These are phyloP conservation scores for Groenewaldozyma salmanticensis DNA, from an alignment of 805 yeast species.

Conservation along the genomic window DNA sequence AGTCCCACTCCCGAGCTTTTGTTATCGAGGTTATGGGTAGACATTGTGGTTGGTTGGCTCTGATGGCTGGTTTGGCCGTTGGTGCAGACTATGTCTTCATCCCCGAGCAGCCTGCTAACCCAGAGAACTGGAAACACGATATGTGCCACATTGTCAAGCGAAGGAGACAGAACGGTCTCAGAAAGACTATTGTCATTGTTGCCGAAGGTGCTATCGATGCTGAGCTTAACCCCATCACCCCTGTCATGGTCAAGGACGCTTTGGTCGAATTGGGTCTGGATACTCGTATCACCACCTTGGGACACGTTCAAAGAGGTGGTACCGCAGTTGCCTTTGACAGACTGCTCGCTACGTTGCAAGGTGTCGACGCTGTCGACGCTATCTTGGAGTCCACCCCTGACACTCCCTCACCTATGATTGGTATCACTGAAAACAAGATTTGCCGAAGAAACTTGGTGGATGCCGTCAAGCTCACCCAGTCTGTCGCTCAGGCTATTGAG, in stretches of 20 bases:
- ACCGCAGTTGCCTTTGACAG: constrained; percentile 95
- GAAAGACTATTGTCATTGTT: constrained; percentile 92
- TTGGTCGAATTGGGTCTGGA: constrained; percentile 81
- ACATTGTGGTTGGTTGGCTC: constrained; percentile 97
- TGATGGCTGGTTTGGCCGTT: constrained; percentile 95
- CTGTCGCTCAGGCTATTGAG: constrained; percentile 84
- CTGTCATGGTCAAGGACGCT: constrained; percentile 72
- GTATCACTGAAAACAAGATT: constrained; percentile 77
- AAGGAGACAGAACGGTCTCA: constrained; percentile 79
- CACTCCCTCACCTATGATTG: constrained; percentile 92
- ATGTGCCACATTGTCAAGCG: constrained; percentile 64
- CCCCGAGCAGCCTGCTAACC: constrained; percentile 84
- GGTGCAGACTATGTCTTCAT: constrained; percentile 91
- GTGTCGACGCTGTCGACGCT: constrained; percentile 95
- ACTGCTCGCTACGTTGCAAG: constrained; percentile 85
- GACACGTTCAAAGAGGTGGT: constrained; percentile 99
- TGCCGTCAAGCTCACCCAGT: constrained; percentile 76
- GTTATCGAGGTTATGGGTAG: constrained; percentile 99
- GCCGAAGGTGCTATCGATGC: constrained; percentile 95
- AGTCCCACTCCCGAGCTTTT: constrained; percentile 94
- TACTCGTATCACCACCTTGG: constrained; percentile 89
- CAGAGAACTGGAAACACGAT: constrained; percentile 69
- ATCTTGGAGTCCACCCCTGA: constrained; percentile 80
- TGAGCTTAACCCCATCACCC: constrained; percentile 69
- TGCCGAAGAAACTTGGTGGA: constrained; percentile 79